A percentile compares a stretch with the other conserved stretches of the same genome.
phyloP scores from a whole-genome alignment of 176 grass and related monocot species.

The Cenchrus purpureus region DNA sequence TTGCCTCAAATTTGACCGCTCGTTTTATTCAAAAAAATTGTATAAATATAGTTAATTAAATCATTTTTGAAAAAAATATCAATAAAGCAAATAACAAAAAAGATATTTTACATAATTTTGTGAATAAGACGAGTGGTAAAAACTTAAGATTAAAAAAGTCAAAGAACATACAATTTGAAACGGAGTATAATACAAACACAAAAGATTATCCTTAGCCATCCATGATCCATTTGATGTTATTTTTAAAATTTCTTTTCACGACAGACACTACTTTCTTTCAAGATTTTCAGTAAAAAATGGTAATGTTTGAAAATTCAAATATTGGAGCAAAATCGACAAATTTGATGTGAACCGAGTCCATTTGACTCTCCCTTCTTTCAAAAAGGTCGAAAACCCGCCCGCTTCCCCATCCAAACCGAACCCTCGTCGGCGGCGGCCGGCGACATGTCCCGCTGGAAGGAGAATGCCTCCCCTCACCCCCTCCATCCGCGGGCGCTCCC shows the following conservation, averaged over 20 bases:
- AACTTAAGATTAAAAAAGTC: too few species aligned
- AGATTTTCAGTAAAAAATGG: background rate
- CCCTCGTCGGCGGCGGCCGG: slow-evolving; percentile 34
- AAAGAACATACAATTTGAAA: too few species aligned
- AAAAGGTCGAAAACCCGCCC: background rate
- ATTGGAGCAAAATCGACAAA: background rate
- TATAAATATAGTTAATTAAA: too few species aligned
- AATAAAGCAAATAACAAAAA: too few species aligned
- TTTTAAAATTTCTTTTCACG: too few species aligned
- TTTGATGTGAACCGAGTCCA: background rate
- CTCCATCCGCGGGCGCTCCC: background rate
- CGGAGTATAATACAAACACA: too few species aligned
- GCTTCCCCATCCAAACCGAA: slow-evolving; percentile 35
- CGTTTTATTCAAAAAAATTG: too few species aligned
- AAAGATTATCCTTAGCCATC: background rate
- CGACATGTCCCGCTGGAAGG: slow-evolving; percentile 51
- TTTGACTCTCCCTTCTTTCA: background rate
- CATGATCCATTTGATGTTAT: background rate
- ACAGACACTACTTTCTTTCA: too few species aligned
- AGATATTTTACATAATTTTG: too few species aligned
- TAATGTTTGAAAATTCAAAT: background rate
- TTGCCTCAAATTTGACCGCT: too few species aligned
- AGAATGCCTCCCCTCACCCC: slow-evolving; percentile 30
- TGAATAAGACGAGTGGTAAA: too few species aligned
- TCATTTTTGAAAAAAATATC: too few species aligned